Base-by-base conservation (phyloP, 257 asterid species). In the Hygrophila difformis region DNA sequence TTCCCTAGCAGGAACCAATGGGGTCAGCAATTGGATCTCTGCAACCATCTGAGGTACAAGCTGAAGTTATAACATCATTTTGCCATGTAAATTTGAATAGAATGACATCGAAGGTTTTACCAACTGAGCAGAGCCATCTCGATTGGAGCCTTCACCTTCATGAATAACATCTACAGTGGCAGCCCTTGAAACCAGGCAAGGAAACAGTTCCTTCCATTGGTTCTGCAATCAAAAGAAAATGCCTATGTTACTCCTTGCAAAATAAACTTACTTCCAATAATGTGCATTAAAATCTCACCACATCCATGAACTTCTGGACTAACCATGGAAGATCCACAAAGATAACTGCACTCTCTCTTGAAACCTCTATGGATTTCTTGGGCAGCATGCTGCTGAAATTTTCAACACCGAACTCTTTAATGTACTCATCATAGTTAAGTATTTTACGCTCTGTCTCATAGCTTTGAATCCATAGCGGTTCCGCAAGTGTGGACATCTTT, bases 21-120 rank as follows among this genome's bases (percentile, higher is more conserved):
- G 93, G 2, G 93, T 85, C 48, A 85, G 73, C 85, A 85, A 79
- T 60, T 89, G 97, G 64, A 79, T 64, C 71, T 89, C 97, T 18
- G 7, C 3, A 7, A 24, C 7, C 7, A 24, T 7, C 7, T 24
- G 29, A 24, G 7, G 29, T 24, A 24, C 3, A 24, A 24, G 29
- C 7, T 24, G 7, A 24, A 2, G 29, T 24, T 3, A 2, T 24
- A 24, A 33, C 37, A 33, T 9, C 12, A 33, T 2, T 33, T 8
- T 26, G 31, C 8, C 4, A 26, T 26, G 8, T 5, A 5, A 26
- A 26, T 8, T 3, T 26, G 31, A 36, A 36, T 36, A 36, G 41
- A 36, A 5, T 39, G 24, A 33, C n/a, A 44, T 53, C 2, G 3
- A 42, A 52, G 6, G 38, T 13, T 8, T 67, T 65, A 79, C 97